phyloP scores from a whole-genome alignment of 768 basidiomycete species.

The Dictyophora rubrovolvata region DNA sequence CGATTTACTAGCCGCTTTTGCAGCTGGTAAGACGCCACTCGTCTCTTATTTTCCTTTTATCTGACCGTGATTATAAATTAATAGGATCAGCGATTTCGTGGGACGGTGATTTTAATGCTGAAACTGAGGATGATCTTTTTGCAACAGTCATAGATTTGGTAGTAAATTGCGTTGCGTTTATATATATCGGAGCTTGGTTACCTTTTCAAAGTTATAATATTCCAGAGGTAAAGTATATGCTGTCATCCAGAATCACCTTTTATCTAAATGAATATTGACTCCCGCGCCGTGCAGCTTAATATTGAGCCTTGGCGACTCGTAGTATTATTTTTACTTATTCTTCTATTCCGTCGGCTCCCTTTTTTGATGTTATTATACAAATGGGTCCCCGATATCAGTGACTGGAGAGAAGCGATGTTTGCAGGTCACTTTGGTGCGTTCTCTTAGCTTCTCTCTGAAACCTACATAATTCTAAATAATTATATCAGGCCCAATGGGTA shows the following conservation, averaged over 20 bases:
- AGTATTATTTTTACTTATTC: constrained; percentile 53
- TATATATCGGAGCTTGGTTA: constrained; percentile 84
- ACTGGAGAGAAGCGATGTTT: constrained; percentile 82
- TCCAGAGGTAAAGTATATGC: constrained; percentile 47
- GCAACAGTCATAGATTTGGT: constrained; percentile 86
- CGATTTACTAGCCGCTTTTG: constrained; percentile 83
- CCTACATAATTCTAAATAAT: neutral
- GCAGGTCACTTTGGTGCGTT: constrained; percentile 77
- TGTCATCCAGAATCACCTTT: constrained; percentile 22
- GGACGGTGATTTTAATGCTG: constrained; percentile 75
- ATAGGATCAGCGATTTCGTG: constrained; percentile 81
- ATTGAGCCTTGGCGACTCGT: constrained; percentile 64
- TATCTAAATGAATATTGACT: neutral
- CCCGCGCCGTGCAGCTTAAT: constrained; percentile 29
- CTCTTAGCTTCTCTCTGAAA: neutral
- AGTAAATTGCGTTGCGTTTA: constrained; percentile 68
- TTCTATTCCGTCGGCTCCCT: constrained; percentile 74
- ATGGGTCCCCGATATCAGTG: constrained; percentile 79
- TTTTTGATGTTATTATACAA: constrained; percentile 64
- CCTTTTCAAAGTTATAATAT: constrained; percentile 51
- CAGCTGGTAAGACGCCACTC: constrained; percentile 42
- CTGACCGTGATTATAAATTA: constrained; percentile 7
- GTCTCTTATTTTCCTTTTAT: neutral
- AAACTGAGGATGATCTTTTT: constrained; percentile 79
- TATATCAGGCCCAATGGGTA: constrained; percentile 41